Conservation (phyloP, 768 basidiomycete species). For the Hypholoma fasciculare region DNA sequence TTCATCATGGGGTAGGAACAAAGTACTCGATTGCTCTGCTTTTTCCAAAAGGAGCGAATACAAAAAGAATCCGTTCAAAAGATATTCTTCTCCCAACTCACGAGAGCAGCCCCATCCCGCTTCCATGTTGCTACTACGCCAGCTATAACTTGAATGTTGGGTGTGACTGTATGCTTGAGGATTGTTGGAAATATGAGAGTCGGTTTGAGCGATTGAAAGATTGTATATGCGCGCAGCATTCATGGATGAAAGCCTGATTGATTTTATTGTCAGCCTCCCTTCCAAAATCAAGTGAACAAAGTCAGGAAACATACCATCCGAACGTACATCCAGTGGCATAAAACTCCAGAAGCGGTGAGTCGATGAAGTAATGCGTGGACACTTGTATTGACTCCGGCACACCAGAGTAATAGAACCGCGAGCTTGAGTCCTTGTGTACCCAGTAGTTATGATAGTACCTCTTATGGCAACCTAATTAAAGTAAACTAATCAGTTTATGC, state of each 20-base stretch:
- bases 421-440: constrained; percentile 10
- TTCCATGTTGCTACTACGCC: too few relatives aligned
- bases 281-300: background rate
- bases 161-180: background rate
- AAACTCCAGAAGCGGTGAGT: background rate
- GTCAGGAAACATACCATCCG: background rate
- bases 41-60: background rate
- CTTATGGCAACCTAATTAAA: too few relatives aligned
- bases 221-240: background rate
- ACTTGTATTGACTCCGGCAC: background rate
- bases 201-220: background rate
- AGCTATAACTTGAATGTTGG: too few relatives aligned
- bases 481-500: too few relatives aligned
- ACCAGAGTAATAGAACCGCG: constrained; percentile 11
- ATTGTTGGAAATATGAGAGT: background rate
- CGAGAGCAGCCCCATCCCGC: background rate
- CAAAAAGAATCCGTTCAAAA: background rate
- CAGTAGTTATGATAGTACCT: constrained; percentile 15
- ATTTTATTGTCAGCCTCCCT: background rate
- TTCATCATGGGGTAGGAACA: constrained; percentile 1
- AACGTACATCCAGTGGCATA: background rate
- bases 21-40: background rate
- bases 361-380: background rate
- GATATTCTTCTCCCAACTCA: background rate
- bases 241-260: background rate